These are phyloP conservation scores for Curvularia sp. DNA, from an alignment of 2,329 filamentous ascomycete species.

Conservation along the genomic window DNA sequence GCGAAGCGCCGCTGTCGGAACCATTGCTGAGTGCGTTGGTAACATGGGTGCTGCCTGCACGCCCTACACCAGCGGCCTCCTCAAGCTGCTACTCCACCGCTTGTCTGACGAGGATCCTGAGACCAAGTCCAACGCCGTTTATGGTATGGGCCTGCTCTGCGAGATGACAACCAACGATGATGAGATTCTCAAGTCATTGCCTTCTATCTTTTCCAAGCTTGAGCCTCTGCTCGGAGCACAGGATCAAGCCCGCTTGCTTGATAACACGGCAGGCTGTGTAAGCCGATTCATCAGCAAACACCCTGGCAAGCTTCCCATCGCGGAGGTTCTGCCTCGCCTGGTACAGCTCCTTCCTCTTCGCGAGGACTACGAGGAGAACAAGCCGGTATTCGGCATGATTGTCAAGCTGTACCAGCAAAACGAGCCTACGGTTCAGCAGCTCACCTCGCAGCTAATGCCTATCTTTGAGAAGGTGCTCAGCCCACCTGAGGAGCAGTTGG, in stretches of 20 bases:
- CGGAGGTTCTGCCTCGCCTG: constrained; percentile 81
- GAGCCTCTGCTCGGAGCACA: constrained; percentile 82
- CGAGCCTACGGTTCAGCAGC: constrained; percentile 72
- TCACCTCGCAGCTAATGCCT: constrained; percentile 73
- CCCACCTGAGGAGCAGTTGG: constrained; percentile 77
- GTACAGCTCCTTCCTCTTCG: constrained; percentile 82
- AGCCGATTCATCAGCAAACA: constrained; percentile 91
- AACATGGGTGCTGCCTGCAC: constrained; percentile 84
- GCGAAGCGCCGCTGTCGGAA: constrained; percentile 87
- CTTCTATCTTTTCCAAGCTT: constrained; percentile 80
- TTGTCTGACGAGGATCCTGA: constrained; percentile 88
- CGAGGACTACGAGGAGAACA: constrained; percentile 97
- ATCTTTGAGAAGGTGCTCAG: constrained; percentile 77
- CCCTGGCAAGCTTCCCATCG: constrained; percentile 80
- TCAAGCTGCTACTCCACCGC: constrained; percentile 84
- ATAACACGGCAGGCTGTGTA: constrained; percentile 92
- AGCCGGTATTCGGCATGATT: constrained; percentile 89
- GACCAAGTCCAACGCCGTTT: constrained; percentile 94
- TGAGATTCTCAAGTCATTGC: constrained; percentile 77
- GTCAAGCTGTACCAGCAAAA: constrained; percentile 79
- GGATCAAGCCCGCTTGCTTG: constrained; percentile 81
- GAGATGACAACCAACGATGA: constrained; percentile 77
- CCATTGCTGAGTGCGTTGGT: constrained; percentile 87
- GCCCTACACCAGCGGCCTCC: constrained; percentile 76
- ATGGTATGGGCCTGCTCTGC: constrained; percentile 85